phyloP scores from a whole-genome alignment of 345 rosid genomes.

The Noccaea caerulescens region DNA sequence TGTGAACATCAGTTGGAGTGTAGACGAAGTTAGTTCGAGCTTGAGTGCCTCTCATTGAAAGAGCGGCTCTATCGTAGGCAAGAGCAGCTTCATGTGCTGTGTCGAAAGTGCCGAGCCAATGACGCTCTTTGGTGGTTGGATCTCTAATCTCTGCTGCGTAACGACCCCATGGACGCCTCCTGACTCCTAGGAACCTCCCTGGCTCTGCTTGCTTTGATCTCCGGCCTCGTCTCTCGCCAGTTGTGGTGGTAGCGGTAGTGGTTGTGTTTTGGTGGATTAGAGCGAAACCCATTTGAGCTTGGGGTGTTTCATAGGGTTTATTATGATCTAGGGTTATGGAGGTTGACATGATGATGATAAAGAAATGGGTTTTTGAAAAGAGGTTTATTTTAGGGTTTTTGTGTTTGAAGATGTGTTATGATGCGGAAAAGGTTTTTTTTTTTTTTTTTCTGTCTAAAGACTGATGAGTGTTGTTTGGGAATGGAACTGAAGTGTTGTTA shows the following conservation, averaged over 20 bases:
- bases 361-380: slow-evolving; percentile 3
- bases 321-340: slow-evolving; percentile 45
- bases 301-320: slow-evolving; percentile 41
- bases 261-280: slow-evolving; percentile 59
- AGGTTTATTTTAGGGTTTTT: slow-evolving; percentile 35
- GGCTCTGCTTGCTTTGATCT: slow-evolving; percentile 85
- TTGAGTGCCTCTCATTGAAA: slow-evolving; percentile 91
- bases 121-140: slow-evolving; percentile 96
- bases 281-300: slow-evolving; percentile 50
- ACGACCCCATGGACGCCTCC: slow-evolving; percentile 96
- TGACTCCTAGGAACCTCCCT: slow-evolving; percentile 87
- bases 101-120: slow-evolving; percentile 97
- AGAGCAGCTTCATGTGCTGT: slow-evolving; percentile 98
- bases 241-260: slow-evolving; percentile 17
- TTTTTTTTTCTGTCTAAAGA: slow-evolving; percentile 13
- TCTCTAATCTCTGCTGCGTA: slow-evolving; percentile 97
- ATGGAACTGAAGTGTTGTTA: slow-evolving; percentile 43
- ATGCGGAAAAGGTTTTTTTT: background rate
- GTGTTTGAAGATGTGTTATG: slow-evolving; percentile 15
- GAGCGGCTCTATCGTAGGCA: slow-evolving; percentile 96
- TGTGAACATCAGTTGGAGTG: slow-evolving; percentile 49
- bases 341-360: slow-evolving; percentile 43
- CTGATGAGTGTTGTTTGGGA: slow-evolving; percentile 38
- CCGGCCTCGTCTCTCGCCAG: slow-evolving; percentile 72
- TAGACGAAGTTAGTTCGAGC: slow-evolving; percentile 89